phyloP scores from a whole-genome alignment of 2,329 filamentous ascomycete genomes.

The Fusarium nisikadoi region DNA sequence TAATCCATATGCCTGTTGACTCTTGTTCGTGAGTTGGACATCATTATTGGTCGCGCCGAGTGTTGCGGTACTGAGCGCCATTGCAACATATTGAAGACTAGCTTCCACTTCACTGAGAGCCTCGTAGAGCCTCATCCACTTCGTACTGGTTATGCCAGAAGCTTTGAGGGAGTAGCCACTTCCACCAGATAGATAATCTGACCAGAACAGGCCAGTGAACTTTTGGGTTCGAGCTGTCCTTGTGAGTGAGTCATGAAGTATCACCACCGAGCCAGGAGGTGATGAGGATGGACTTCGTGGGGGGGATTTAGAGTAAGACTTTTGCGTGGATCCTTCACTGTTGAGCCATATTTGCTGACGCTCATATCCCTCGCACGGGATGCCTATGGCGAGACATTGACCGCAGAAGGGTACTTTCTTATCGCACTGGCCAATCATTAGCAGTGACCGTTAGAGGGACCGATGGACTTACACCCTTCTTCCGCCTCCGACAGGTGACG shows the following conservation, averaged over 20 bases:
- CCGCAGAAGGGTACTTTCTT: slow-evolving; percentile 4
- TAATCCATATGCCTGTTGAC: slow-evolving; percentile 7
- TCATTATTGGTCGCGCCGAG: background rate
- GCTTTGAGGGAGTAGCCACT: slow-evolving; percentile 1
- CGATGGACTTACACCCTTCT: slow-evolving; percentile 9
- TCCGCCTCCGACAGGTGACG: slow-evolving; percentile 12
- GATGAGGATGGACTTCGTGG: background rate
- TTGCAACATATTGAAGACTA: slow-evolving; percentile 4
- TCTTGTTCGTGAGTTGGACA: background rate
- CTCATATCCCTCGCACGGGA: slow-evolving; percentile 10
- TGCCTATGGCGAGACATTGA: slow-evolving; percentile 2
- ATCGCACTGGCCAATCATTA: background rate
- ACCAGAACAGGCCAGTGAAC: slow-evolving; percentile 18
- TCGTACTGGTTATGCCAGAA: background rate
- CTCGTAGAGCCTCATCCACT: slow-evolving; percentile 4
- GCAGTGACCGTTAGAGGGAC: background rate
- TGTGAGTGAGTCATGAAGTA: background rate
- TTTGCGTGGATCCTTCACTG: slow-evolving; percentile 4
- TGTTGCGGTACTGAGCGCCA: slow-evolving; percentile 20
- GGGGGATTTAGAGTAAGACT: background rate
- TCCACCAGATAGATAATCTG: slow-evolving; percentile 12
- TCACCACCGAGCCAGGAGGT: rapidly evolving
- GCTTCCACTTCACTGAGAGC: background rate
- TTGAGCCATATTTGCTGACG: slow-evolving; percentile 17
- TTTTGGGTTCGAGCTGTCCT: slow-evolving; percentile 10